phyloP scores from a whole-genome alignment of 73 alveolate species.

The Stentor coeruleus region DNA sequence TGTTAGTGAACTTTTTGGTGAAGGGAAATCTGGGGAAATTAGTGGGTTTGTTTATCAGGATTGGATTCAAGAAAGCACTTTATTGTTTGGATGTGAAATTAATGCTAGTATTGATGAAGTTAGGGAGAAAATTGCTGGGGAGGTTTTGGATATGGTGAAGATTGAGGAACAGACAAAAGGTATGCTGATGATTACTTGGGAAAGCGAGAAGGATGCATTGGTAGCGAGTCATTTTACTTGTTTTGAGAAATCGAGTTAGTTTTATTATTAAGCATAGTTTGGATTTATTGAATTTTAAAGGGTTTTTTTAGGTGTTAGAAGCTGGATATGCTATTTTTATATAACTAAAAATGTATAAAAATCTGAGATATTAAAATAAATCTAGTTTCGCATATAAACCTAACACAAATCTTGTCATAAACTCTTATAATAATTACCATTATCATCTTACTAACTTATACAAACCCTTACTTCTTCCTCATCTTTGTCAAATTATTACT shows the following conservation, averaged over 20 bases:
- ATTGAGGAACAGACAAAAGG: neutral
- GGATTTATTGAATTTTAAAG: too few relatives aligned
- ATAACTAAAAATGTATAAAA: too few relatives aligned
- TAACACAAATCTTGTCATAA: too few relatives aligned
- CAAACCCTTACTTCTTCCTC: neutral
- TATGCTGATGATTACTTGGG: neutral
- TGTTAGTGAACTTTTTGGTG: neutral
- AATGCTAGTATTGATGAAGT: neutral
- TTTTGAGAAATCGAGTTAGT: too few relatives aligned
- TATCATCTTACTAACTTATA: too few relatives aligned
- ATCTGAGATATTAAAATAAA: too few relatives aligned
- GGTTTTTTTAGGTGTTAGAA: too few relatives aligned
- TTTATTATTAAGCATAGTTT: too few relatives aligned
- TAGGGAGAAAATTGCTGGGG: neutral
- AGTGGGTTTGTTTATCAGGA: neutral
- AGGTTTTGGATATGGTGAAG: constrained; percentile 24
- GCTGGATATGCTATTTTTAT: too few relatives aligned
- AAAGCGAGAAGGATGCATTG: neutral
- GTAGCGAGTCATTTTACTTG: neutral
- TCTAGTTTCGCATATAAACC: too few relatives aligned
- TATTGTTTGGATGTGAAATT: neutral
- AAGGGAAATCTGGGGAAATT: neutral
- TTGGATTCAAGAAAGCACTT: neutral
- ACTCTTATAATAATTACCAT: too few relatives aligned
- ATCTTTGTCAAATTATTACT: neutral